Evolutionary conservation across 345 rosid genomes (phyloP).

Genomic region (Hirschfeldia incana): DNA sequence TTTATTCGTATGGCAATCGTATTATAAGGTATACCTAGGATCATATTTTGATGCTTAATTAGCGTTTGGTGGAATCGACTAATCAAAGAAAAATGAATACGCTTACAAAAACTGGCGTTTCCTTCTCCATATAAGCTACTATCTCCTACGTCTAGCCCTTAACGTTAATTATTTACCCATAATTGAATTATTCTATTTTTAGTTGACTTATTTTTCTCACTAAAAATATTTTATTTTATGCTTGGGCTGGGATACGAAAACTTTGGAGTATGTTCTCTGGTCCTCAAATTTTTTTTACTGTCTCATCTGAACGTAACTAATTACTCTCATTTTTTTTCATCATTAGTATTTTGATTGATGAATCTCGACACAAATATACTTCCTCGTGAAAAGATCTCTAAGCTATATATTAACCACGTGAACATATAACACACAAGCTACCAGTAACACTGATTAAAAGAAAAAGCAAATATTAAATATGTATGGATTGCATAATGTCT

Average conservation of each 20-base stretch:
- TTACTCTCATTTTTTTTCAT: conserved; percentile 14
- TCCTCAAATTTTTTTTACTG: neutral
- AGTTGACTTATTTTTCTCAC: conserved; percentile 31
- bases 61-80: conserved; percentile 37
- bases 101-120: conserved; percentile 23
- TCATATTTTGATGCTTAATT: conserved; percentile 7
- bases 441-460: neutral
- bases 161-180: conserved; percentile 22
- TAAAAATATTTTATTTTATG: conserved; percentile 24
- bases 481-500: conserved; percentile 19
- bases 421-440: conserved; percentile 15
- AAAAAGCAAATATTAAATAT: conserved; percentile 1
- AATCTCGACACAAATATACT: neutral
- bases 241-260: conserved; percentile 21
- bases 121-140: conserved; percentile 25
- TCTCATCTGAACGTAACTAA: conserved; percentile 5
- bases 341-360: neutral
- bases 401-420: conserved; percentile 28
- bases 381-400: conserved; percentile 21
- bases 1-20: conserved; percentile 8
- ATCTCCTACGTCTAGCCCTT: conserved; percentile 28
- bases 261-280: conserved; percentile 10
- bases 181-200: conserved; percentile 15
- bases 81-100: conserved; percentile 23
- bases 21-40: neutral